Evolutionary conservation across 139 green algal species (phyloP).

Genomic region (Chlamydomonas incerta): DNA sequence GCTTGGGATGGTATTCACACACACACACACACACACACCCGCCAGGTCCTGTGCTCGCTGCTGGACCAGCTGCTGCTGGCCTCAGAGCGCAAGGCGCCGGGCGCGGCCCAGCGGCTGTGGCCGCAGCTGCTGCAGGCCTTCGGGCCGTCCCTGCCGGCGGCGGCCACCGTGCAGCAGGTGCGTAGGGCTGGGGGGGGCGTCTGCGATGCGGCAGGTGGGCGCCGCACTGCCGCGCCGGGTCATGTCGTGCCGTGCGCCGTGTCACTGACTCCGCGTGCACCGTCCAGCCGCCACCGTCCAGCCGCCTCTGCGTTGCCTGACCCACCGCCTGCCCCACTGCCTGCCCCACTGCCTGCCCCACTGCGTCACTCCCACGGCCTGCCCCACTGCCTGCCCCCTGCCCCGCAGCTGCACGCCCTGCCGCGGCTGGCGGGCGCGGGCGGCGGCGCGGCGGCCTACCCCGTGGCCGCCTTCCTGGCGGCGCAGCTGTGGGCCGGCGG

Average conservation of each 20-base stretch:
- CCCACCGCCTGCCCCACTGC: not conserved
- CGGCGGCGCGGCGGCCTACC: slow-evolving; percentile 14
- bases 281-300: no score
- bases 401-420: slow-evolving; percentile 14
- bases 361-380: not conserved
- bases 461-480: slow-evolving; percentile 1
- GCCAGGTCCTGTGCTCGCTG: slow-evolving; percentile 24
- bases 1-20: no score
- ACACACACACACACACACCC: not conserved
- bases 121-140: slow-evolving; percentile 17
- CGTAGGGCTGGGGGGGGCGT: not conserved
- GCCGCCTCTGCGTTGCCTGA: not conserved
- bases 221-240: no score
- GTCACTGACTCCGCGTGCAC: no score
- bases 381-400: no score
- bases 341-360: not conserved
- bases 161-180: slow-evolving; percentile 20
- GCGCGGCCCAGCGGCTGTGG: slow-evolving; percentile 3
- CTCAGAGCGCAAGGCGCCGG: not conserved
- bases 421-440: not conserved
- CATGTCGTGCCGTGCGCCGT: no score
- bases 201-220: not conserved
- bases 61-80: slow-evolving; percentile 25
- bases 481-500: not conserved
- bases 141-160: not conserved